Percentiles rank a stretch among this genome's conserved stretches.
These are phyloP conservation scores for Sporothrix sp. DNA, from an alignment of 2,329 filamentous ascomycete species.

Conservation along the genomic window DNA sequence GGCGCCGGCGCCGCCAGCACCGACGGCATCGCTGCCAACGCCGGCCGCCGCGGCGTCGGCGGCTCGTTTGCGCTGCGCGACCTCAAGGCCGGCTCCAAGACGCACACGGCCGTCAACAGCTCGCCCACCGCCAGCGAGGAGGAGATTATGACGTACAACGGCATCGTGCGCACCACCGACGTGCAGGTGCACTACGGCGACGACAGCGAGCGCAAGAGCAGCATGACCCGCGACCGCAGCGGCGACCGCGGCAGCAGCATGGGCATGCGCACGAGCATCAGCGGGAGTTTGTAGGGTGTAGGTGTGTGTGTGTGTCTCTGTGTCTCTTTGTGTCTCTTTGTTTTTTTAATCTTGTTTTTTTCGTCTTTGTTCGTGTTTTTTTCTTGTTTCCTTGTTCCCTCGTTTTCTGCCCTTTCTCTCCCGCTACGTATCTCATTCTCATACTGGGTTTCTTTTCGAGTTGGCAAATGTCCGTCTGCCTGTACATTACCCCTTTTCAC, in stretches of 20 bases:
- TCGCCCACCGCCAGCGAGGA: constrained; percentile 29
- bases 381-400: too few relatives aligned
- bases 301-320: too few relatives aligned
- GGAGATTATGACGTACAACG: constrained; percentile 31
- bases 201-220: constrained; percentile 11
- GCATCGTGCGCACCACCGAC: constrained; percentile 30
- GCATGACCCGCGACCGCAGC: constrained; percentile 9
- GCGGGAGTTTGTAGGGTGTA: constrained; percentile 5
- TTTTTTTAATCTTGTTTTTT: neutral
- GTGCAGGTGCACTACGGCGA: constrained; percentile 19
- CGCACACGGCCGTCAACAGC: constrained; percentile 26
- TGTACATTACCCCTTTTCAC: too few relatives aligned
- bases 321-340: too few relatives aligned
- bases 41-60: neutral
- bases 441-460: too few relatives aligned
- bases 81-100: constrained; percentile 19
- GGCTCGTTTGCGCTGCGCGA: constrained; percentile 21
- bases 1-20: neutral
- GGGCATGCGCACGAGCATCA: constrained; percentile 13
- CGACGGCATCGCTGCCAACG: neutral
- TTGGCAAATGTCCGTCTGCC: too few relatives aligned
- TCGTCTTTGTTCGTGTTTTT: neutral
- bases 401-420: too few relatives aligned
- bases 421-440: too few relatives aligned
- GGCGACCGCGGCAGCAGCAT: constrained; percentile 11